These are phyloP conservation scores for Aspergillus kassunensis DNA, from an alignment of 495 filamentous ascomycete species.

Conservation along the genomic window DNA sequence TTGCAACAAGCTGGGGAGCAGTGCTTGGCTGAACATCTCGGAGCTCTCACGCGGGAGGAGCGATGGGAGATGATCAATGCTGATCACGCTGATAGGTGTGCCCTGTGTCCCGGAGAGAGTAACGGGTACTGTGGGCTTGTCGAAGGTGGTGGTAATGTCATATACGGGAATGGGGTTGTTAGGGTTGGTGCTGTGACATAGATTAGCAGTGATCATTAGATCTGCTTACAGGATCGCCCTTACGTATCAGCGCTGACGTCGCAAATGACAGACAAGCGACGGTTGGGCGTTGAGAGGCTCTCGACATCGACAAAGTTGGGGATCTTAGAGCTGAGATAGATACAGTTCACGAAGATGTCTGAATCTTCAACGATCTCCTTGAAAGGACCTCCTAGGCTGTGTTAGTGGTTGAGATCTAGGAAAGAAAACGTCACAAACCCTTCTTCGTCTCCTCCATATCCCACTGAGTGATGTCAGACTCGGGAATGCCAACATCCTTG, in stretches of 20 bases:
- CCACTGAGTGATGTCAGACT: constrained; percentile 79
- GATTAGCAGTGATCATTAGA: constrained; percentile 7
- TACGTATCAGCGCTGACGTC: constrained; percentile 75
- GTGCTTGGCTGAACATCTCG: constrained; percentile 76
- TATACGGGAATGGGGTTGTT: constrained; percentile 84
- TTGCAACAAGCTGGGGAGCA: constrained; percentile 74
- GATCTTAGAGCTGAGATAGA: constrained; percentile 71
- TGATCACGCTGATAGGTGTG: constrained; percentile 70
- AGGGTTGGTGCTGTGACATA: constrained; percentile 54
- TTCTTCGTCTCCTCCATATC: constrained; percentile 81
- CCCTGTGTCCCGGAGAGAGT: constrained; percentile 43
- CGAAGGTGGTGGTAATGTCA: constrained; percentile 74
- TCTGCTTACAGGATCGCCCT: constrained; percentile 6
- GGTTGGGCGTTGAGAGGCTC: constrained; percentile 60
- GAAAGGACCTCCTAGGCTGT: constrained; percentile 68
- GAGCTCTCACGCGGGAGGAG: constrained; percentile 82
- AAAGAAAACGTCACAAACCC: constrained; percentile 18
- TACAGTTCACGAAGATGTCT: constrained; percentile 86
- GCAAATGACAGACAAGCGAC: constrained; percentile 80
- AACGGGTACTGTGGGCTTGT: constrained; percentile 76
- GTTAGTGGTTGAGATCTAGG: neutral
- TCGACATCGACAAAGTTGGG: constrained; percentile 65
- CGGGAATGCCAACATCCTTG: constrained; percentile 68
- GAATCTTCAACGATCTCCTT: constrained; percentile 69
- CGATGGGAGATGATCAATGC: constrained; percentile 87